These are phyloP conservation scores for Penicillium canariense DNA, from an alignment of 495 filamentous ascomycete species.

Conservation along the genomic window DNA sequence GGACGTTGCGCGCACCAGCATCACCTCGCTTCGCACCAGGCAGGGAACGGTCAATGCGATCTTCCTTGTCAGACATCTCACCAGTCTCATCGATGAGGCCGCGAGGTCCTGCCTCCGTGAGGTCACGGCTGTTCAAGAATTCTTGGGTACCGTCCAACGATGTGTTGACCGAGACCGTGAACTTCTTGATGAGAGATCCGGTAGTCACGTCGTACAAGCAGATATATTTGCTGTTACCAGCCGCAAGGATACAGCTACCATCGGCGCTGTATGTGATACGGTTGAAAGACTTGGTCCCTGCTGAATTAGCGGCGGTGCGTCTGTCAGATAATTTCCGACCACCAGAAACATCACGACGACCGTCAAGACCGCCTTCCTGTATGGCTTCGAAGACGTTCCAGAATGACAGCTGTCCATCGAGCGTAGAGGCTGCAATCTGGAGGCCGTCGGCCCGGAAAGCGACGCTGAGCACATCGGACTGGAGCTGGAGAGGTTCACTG, in stretches of 20 bases:
- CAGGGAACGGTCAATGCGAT: slow-evolving; percentile 77
- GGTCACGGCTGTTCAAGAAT: slow-evolving; percentile 83
- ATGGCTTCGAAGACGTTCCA: slow-evolving; percentile 88
- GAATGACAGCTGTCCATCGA: slow-evolving; percentile 93
- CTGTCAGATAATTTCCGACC: slow-evolving; percentile 85
- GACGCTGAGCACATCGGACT: slow-evolving; percentile 85
- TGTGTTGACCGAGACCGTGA: slow-evolving; percentile 88
- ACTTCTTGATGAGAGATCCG: slow-evolving; percentile 89
- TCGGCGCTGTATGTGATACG: slow-evolving; percentile 88
- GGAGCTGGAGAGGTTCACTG: slow-evolving; percentile 85
- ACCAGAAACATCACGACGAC: slow-evolving; percentile 87
- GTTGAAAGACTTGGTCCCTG: slow-evolving; percentile 85
- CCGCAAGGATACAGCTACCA: slow-evolving; percentile 84
- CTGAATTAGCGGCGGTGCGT: slow-evolving; percentile 82
- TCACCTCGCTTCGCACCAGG: slow-evolving; percentile 87
- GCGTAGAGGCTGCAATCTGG: slow-evolving; percentile 84
- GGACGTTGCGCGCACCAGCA: slow-evolving; percentile 66
- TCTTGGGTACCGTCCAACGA: slow-evolving; percentile 95
- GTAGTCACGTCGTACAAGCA: slow-evolving; percentile 90
- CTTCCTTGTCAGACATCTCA: slow-evolving; percentile 84
- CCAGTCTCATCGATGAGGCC: slow-evolving; percentile 82
- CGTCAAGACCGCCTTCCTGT: slow-evolving; percentile 78
- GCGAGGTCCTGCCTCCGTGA: slow-evolving; percentile 86
- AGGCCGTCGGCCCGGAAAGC: slow-evolving; percentile 86
- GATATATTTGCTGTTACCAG: slow-evolving; percentile 95